Percentiles rank a stretch among this genome's conserved stretches.
Conservation (phyloP, 331 rosid species). For the Arachis monticola region DNA sequence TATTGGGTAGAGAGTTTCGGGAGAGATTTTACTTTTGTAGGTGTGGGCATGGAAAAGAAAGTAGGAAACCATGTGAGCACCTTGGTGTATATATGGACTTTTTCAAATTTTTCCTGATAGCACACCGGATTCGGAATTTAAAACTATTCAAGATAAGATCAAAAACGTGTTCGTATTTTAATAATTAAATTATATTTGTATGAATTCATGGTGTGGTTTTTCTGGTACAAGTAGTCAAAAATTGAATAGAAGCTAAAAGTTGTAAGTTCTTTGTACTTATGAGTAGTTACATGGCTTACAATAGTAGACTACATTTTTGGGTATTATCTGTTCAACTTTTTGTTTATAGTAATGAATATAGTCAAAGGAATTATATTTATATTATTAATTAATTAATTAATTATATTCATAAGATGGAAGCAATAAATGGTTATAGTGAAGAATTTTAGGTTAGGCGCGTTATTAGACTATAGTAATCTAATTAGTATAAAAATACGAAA, state of each 20-base stretch:
- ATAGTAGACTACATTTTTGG: too few relatives aligned
- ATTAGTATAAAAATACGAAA: not conserved
- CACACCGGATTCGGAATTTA: slow-evolving; percentile 47
- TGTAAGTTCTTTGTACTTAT: not conserved
- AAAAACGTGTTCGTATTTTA: not conserved
- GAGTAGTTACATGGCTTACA: not conserved
- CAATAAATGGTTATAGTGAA: too few relatives aligned
- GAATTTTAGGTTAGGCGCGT: too few relatives aligned
- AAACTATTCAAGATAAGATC: slow-evolving; percentile 44
- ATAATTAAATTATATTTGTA: not conserved
- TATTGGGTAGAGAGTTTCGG: too few relatives aligned
- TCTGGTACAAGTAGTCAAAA: not conserved
- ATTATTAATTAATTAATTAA: too few relatives aligned
- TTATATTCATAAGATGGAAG: too few relatives aligned
- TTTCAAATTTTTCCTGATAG: slow-evolving; percentile 31
- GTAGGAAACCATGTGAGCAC: not conserved
- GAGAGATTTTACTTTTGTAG: slow-evolving; percentile 6
- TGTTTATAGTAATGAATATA: too few relatives aligned
- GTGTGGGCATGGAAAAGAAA: too few relatives aligned
- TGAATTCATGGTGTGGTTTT: not conserved
- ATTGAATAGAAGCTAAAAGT: not conserved
- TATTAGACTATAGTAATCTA: too few relatives aligned
- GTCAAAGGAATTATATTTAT: too few relatives aligned
- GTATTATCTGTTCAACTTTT: too few relatives aligned
- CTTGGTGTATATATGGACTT: slow-evolving; percentile 40